Base-by-base conservation (phyloP, 306 rosid genomes). In the Hippophae rhamnoides region DNA sequence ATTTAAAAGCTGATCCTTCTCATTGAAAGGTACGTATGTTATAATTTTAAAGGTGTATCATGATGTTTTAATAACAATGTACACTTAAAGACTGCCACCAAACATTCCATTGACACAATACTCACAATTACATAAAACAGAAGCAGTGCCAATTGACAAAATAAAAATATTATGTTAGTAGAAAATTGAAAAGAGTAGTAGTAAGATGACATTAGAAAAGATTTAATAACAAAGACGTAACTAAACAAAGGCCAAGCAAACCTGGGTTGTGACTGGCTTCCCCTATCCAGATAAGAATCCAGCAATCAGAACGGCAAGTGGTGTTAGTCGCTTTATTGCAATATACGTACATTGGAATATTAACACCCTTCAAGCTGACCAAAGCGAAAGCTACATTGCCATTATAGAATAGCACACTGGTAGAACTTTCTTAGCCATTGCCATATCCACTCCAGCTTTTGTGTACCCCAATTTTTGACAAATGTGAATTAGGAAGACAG, bases 311-410 rank as follows among this genome's bases (percentile, higher is more conserved):
- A 93, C 99, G 23, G 99, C 90, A 56, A 93, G 99, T 0, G 95
- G 99, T 40, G 97, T 93, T 74, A 93, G 94, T 76, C 99, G 86
- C 82, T 93, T 93, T 44, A 93, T 93, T 5, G 99, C 97, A 65
- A 93, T 93, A 55, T 92, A 92, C 23, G 23, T 18, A 18, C 99
- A 92, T 92, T 5, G 99, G 95, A 62, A 92, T 92, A 64, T 93
- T 88, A 44, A 93, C 38, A 66, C 97, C 99, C 79, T 88, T 93
- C 76, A 93, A 74, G 69, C 99, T 93, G 10, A 96, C 99, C 82
- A 92, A 48, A 61, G 99, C 95, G 82, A 93, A 93, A 2, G 95
- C 95, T 3, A 93, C 99, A 70, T 93, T 93, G 9, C 94, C 99
- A 69, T 93, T 93, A 51, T 93, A 93, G 79, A 88, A 93, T 42